Conservation (phyloP, 2,329 filamentous ascomycete genomes). For the Lomentospora prolificans region DNA sequence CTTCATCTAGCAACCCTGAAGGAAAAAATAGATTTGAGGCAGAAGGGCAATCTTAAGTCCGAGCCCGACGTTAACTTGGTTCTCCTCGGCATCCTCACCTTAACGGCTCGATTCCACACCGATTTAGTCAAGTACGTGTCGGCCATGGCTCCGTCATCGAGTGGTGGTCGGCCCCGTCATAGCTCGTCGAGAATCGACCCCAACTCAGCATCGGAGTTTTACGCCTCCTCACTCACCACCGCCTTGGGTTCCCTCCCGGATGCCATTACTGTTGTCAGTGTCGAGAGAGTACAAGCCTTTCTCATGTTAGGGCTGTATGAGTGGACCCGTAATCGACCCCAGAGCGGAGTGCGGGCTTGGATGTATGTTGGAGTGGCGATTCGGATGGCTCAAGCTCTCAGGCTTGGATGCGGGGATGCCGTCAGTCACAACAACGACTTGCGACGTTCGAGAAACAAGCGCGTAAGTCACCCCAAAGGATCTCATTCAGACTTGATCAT, state of each 20-base stretch:
- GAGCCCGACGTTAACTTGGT: slow-evolving; percentile 45
- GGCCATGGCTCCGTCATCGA: slow-evolving; percentile 23
- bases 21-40: slow-evolving; percentile 32
- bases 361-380: slow-evolving; percentile 56
- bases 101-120: slow-evolving; percentile 60
- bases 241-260: slow-evolving; percentile 38
- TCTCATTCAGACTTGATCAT: slow-evolving; percentile 21
- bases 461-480: background rate
- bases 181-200: slow-evolving; percentile 31
- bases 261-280: slow-evolving; percentile 39
- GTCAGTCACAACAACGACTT: background rate
- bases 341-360: slow-evolving; percentile 51
- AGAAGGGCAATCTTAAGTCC: slow-evolving; percentile 31
- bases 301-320: slow-evolving; percentile 65
- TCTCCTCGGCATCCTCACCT: slow-evolving; percentile 55
- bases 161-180: slow-evolving; percentile 22
- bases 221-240: slow-evolving; percentile 46
- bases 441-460: background rate
- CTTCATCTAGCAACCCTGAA: slow-evolving; percentile 57
- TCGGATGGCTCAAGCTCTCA: slow-evolving; percentile 51
- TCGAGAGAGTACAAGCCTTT: slow-evolving; percentile 57
- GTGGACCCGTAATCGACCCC: slow-evolving; percentile 51
- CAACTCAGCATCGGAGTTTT: slow-evolving; percentile 51
- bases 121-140: slow-evolving; percentile 46
- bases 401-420: slow-evolving; percentile 46